phyloP scores from a whole-genome alignment of 2,329 filamentous ascomycete genomes.

The Thielaviopsis populi region DNA sequence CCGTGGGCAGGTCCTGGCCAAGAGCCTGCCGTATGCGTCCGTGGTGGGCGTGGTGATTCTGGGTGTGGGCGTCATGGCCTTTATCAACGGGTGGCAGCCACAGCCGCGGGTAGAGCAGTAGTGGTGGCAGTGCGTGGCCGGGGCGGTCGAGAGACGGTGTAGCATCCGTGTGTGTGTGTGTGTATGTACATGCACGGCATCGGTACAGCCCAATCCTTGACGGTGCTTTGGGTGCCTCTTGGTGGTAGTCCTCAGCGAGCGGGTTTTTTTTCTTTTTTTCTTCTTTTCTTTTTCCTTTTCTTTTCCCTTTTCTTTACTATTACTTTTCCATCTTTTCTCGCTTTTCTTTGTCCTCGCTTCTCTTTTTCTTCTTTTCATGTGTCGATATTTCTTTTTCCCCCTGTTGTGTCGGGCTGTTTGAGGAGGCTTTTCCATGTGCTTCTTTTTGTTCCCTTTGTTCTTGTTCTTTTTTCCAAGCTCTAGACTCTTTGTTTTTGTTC shows the following conservation, averaged over 20 bases:
- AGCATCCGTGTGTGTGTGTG: too few species aligned
- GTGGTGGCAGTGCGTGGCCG: neutral
- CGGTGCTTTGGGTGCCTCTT: too few species aligned
- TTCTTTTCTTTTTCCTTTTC: neutral
- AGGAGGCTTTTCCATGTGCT: neutral
- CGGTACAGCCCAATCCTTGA: neutral
- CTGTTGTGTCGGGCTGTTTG: neutral
- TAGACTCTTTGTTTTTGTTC: neutral
- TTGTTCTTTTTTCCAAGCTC: neutral
- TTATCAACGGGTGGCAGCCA: conserved; percentile 66
- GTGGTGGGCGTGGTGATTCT: conserved; percentile 71
- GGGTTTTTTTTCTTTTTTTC: neutral
- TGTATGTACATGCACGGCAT: neutral
- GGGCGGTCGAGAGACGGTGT: too few species aligned
- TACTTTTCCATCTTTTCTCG: too few species aligned
- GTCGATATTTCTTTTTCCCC: neutral
- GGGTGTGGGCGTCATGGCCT: conserved; percentile 73
- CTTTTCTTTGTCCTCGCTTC: conserved; percentile 1
- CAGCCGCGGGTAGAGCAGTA: conserved; percentile 23
- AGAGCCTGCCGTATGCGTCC: conserved; percentile 59
- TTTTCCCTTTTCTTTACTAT: neutral
- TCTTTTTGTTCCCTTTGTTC: conserved; percentile 6
- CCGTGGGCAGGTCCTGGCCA: conserved; percentile 23
- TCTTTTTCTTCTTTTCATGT: neutral
- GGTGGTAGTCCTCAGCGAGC: neutral